Percentiles rank a stretch among this genome's conserved stretches.
These are phyloP conservation scores for Penicillium herquei DNA, from an alignment of 495 filamentous ascomycete species.

Conservation along the genomic window DNA sequence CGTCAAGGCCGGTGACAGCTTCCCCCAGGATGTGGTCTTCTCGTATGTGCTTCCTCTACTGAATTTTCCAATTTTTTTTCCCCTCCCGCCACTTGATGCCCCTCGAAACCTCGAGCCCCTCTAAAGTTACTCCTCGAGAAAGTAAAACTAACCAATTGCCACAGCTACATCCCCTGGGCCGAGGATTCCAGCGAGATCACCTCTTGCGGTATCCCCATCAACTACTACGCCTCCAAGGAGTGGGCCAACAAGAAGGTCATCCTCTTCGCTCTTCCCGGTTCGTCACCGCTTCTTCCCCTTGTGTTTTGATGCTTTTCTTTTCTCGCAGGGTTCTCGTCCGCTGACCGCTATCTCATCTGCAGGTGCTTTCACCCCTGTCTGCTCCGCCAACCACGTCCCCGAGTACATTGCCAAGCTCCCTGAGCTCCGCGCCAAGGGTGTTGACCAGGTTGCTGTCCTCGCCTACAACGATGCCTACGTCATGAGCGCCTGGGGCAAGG, in stretches of 20 bases:
- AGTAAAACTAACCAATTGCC: slow-evolving; percentile 13
- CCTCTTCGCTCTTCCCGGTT: slow-evolving; percentile 81
- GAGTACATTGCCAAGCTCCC: slow-evolving; percentile 75
- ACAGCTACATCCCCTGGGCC: slow-evolving; percentile 69
- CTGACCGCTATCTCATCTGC: slow-evolving; percentile 27
- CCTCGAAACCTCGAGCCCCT: slow-evolving; percentile 1
- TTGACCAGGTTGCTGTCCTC: slow-evolving; percentile 81
- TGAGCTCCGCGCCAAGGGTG: slow-evolving; percentile 77
- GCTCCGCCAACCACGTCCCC: slow-evolving; percentile 82
- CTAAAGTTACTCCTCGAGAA: slow-evolving; percentile 1
- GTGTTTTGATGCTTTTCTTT: not conserved
- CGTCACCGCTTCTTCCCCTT: slow-evolving; percentile 31
- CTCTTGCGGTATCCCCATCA: slow-evolving; percentile 73
- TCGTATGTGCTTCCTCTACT: slow-evolving; percentile 45
- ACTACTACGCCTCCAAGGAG: slow-evolving; percentile 82
- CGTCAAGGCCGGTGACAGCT: slow-evolving; percentile 74
- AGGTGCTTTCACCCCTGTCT: slow-evolving; percentile 91
- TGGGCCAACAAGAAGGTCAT: slow-evolving; percentile 88
- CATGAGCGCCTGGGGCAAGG: slow-evolving; percentile 95
- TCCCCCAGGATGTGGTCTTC: slow-evolving; percentile 78
- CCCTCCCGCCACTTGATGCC: not conserved
- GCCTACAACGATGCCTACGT: slow-evolving; percentile 90
- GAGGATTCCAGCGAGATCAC: slow-evolving; percentile 63
- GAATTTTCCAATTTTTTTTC: slow-evolving; percentile 5
- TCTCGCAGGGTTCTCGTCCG: slow-evolving; percentile 16